Evolutionary conservation across 1,139 yeast genomes (phyloP).

Genomic region (Diutina rugosa): DNA sequence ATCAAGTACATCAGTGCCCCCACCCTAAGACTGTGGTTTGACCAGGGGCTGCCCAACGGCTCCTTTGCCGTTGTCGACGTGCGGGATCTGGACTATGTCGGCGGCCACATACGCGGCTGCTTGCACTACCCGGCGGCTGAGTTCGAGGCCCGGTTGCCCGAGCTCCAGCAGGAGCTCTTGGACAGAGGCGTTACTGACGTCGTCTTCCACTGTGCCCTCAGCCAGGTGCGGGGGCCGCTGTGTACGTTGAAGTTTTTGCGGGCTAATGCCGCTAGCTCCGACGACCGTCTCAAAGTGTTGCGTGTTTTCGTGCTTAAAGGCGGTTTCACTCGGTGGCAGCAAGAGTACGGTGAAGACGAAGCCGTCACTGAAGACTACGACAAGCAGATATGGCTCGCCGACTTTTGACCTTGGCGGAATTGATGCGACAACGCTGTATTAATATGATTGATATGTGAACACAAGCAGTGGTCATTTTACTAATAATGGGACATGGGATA

Average conservation of each 20-base stretch:
- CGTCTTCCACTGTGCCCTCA: conserved; percentile 81
- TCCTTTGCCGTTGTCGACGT: conserved; percentile 72
- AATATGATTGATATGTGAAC: not conserved
- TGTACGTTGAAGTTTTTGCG: conserved; percentile 61
- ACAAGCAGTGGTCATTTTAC: not conserved
- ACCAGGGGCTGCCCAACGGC: conserved; percentile 21
- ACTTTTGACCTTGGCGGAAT: not conserved
- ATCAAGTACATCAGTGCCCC: conserved; percentile 32
- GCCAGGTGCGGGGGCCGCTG: conserved; percentile 86
- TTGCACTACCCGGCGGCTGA: conserved; percentile 48
- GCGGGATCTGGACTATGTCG: conserved; percentile 59
- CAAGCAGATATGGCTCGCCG: conserved; percentile 38
- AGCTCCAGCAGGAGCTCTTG: conserved; percentile 22
- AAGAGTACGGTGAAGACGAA: conserved; percentile 52
- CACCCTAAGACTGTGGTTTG: conserved; percentile 33
- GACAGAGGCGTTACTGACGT: conserved; percentile 33
- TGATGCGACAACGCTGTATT: not conserved
- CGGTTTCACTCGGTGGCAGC: conserved; percentile 82
- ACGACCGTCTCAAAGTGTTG: conserved; percentile 24
- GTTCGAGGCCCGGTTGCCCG: conserved; percentile 28
- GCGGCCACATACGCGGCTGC: conserved; percentile 59
- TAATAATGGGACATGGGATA: not conserved
- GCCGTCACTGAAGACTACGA: conserved; percentile 57
- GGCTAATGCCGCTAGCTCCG: conserved; percentile 14
- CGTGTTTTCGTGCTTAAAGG: conserved; percentile 66